Base-by-base conservation (phyloP, 306 rosid species). In the Sicyos edulis region DNA sequence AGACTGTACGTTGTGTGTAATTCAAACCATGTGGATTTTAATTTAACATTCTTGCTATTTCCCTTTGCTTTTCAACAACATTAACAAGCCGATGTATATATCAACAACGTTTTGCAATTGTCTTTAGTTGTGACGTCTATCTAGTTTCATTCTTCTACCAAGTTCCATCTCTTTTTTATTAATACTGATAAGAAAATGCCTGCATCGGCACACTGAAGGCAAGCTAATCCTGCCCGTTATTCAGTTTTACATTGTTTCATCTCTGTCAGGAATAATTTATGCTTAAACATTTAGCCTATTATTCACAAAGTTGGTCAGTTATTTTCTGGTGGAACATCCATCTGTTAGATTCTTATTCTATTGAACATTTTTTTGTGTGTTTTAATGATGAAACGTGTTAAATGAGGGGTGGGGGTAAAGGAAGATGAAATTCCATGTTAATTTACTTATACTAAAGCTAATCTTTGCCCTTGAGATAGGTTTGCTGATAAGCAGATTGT, bases 401-500 rank as follows among this genome's bases (percentile, higher is more conserved):
- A 17, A 8, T 3, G 32, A 10, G 22, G 44, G 13, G 12, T 15
- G 40, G 50, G 20, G 50, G 20, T n/a, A 21, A n/a, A 26, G 29
- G 4, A 20, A 24, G 6, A 37, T 37, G 4, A 37, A 37, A 37
- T 1, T 1, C 2, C 42, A 8, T 49, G 59, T 60, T 62, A 61
- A n/a, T 21, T 8, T 5, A 45, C 56, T 50, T 10, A 19, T 47
- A 62, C 21, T 26, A 20, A 47, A 34, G 37, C 67, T 63, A 78
- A 78, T 59, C 52, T 44, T 59, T 77, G 64, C 58, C 67, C 59
- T 66, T 54, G 47, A 79, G 60, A 63, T 72, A 93, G 99, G 82
- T 93, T 91, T 77, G 76, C 92, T 4, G 99, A 93, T 78, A 93
- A 91, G 86, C 97, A 93, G 82, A 93, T 93, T 78, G 99, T 93